A percentile compares a stretch with the other conserved stretches of the same genome.
These are phyloP conservation scores for Gossypioides kirkii DNA, from an alignment of 345 rosid genomes.

Conservation along the genomic window DNA sequence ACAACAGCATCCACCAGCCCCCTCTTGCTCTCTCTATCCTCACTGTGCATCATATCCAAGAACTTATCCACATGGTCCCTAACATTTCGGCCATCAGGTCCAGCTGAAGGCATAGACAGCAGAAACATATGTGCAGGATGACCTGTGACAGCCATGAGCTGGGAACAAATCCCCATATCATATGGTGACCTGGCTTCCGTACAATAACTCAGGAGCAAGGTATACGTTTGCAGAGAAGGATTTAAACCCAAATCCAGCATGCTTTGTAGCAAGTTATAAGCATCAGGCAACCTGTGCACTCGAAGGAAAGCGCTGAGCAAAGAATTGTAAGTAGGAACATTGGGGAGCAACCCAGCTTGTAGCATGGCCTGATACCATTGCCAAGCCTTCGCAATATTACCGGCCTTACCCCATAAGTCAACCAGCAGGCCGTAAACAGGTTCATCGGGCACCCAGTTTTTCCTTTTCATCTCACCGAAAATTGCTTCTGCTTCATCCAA, in stretches of 20 bases:
- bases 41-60: constrained; percentile 86
- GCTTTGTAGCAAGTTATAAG: constrained; percentile 62
- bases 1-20: constrained; percentile 87
- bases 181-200: constrained; percentile 63
- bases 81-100: constrained; percentile 89
- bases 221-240: constrained; percentile 82
- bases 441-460: constrained; percentile 88
- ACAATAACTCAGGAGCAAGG: constrained; percentile 82
- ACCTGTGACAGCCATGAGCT: constrained; percentile 73
- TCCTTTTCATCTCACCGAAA: constrained; percentile 68
- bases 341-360: constrained; percentile 70
- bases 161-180: constrained; percentile 70
- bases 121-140: constrained; percentile 85
- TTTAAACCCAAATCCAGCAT: constrained; percentile 66
- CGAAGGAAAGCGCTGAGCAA: constrained; percentile 83
- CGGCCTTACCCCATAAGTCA: constrained; percentile 93
- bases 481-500: constrained; percentile 85
- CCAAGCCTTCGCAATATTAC: constrained; percentile 78
- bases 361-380: constrained; percentile 87
- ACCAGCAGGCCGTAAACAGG: constrained; percentile 88
- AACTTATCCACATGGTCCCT: constrained; percentile 64
- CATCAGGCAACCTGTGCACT: constrained; percentile 61
- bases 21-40: constrained; percentile 96
- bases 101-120: constrained; percentile 67
- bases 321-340: constrained; percentile 92